These are phyloP conservation scores for Tetrapisispora phaffii DNA, from an alignment of 805 yeast genomes.

Conservation along the genomic window DNA sequence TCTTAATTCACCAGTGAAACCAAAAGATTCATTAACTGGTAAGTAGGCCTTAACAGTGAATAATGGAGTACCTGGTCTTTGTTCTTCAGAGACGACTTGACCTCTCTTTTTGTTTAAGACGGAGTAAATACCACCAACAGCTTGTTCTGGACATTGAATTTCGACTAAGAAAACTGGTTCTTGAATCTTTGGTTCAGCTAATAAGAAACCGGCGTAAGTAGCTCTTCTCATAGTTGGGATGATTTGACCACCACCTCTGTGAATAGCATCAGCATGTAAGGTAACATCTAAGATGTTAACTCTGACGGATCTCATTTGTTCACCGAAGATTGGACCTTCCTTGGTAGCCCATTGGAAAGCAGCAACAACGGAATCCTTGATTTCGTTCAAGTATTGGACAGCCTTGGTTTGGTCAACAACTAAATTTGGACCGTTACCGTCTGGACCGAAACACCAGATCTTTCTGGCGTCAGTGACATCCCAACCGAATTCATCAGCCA, in stretches of 20 bases:
- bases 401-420: slow-evolving; percentile 99
- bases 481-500: slow-evolving; percentile 99
- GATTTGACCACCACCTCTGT: slow-evolving; percentile 99
- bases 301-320: slow-evolving; percentile 89
- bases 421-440: slow-evolving; percentile 95
- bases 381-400: slow-evolving; percentile 94
- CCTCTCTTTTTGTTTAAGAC: slow-evolving; percentile 98
- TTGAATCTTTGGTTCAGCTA: slow-evolving; percentile 97
- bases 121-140: slow-evolving; percentile 99
- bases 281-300: slow-evolving; percentile 97
- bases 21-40: slow-evolving; percentile 99
- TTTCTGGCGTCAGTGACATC: slow-evolving; percentile 99
- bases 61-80: slow-evolving; percentile 99
- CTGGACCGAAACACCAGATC: slow-evolving; percentile 99
- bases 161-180: slow-evolving; percentile 98
- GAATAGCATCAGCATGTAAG: slow-evolving; percentile 98
- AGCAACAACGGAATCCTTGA: slow-evolving; percentile 97
- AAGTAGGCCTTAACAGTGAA: slow-evolving; percentile 98
- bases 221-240: slow-evolving; percentile 99
- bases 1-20: slow-evolving; percentile 98
- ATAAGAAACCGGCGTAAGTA: slow-evolving; percentile 92
- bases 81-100: slow-evolving; percentile 97
- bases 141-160: slow-evolving; percentile 97
- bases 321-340: slow-evolving; percentile 98
- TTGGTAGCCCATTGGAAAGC: slow-evolving; percentile 99